A percentile compares a stretch with the other conserved stretches of the same genome.
Evolutionary conservation across 352 stramenopile species (phyloP).

Genomic region (Globisporangium parvum): DNA sequence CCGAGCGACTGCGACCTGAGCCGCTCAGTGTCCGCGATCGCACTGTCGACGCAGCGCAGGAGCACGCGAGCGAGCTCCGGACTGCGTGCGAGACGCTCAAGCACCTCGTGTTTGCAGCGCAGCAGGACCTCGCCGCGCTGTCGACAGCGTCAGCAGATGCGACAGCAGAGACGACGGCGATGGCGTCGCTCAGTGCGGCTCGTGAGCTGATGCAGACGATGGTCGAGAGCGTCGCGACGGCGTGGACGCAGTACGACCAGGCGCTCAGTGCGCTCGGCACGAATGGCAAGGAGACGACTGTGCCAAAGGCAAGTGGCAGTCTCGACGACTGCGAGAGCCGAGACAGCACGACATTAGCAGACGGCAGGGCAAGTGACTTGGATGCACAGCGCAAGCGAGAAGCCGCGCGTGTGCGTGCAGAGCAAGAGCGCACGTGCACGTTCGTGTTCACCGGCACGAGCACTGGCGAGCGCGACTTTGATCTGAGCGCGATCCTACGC

Average conservation of each 20-base stretch:
- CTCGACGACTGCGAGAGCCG: slow-evolving; percentile 2
- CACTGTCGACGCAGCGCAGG: background rate
- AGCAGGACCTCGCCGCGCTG: slow-evolving; percentile 25
- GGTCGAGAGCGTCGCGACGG: slow-evolving; percentile 12
- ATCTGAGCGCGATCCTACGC: slow-evolving; percentile 37
- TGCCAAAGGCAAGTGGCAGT: background rate
- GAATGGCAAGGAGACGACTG: background rate
- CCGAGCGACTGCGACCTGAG: no score
- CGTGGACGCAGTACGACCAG: slow-evolving; percentile 16
- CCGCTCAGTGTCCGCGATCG: no score
- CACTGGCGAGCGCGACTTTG: slow-evolving; percentile 57
- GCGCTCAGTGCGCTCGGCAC: background rate
- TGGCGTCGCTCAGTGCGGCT: slow-evolving; percentile 1
- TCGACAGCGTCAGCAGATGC: background rate
- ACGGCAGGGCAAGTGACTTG: slow-evolving; percentile 11
- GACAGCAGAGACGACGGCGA: slow-evolving; percentile 1
- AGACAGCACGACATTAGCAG: background rate
- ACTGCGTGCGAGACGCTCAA: slow-evolving; percentile 45
- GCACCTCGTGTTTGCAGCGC: slow-evolving; percentile 31
- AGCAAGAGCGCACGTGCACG: slow-evolving; percentile 15
- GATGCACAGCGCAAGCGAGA: slow-evolving; percentile 1
- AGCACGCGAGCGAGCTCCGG: slow-evolving; percentile 29
- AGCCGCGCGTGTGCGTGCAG: background rate
- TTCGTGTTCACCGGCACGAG: slow-evolving; percentile 72
- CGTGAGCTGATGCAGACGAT: slow-evolving; percentile 19